Evolutionary conservation across 176 grass and related monocot genomes (phyloP).

Genomic region (Juncus effusus): DNA sequence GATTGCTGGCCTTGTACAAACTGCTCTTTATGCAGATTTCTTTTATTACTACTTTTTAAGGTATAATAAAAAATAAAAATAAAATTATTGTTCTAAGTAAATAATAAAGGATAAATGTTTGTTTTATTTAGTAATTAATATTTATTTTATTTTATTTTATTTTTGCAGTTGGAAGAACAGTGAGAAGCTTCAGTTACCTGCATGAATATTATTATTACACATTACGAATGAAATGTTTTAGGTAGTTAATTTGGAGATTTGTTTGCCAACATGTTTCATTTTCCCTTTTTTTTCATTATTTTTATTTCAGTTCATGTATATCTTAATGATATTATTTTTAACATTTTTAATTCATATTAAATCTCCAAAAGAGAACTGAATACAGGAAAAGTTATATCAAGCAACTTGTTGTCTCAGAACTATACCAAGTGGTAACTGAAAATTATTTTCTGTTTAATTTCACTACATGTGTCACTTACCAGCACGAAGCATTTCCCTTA

Average conservation of each 20-base stretch:
- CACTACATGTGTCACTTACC: neutral
- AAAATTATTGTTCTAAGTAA: no score
- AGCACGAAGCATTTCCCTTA: neutral
- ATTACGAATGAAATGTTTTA: slow-evolving; percentile 14
- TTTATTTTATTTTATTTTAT: neutral
- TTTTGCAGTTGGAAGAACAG: slow-evolving; percentile 95
- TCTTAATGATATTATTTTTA: slow-evolving; percentile 2
- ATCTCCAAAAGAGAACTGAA: no score
- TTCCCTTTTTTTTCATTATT: slow-evolving; percentile 21
- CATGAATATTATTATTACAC: slow-evolving; percentile 27
- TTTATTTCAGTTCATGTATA: slow-evolving; percentile 2
- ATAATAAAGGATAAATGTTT: neutral
- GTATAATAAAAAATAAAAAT: slow-evolving; percentile 31
- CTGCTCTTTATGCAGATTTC: slow-evolving; percentile 88
- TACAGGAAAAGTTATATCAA: no score
- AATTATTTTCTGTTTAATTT: neutral
- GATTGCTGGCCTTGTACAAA: slow-evolving; percentile 90
- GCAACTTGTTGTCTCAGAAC: no score
- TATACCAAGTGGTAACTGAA: neutral
- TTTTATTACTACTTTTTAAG: slow-evolving; percentile 97
- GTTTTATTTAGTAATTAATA: neutral
- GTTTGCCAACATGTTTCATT: slow-evolving; percentile 2
- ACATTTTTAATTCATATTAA: no score
- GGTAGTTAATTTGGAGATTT: slow-evolving; percentile 1
- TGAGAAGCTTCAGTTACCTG: slow-evolving; percentile 83